phyloP scores from a whole-genome alignment of 1,139 yeast species.

The Hansenula sp. region DNA sequence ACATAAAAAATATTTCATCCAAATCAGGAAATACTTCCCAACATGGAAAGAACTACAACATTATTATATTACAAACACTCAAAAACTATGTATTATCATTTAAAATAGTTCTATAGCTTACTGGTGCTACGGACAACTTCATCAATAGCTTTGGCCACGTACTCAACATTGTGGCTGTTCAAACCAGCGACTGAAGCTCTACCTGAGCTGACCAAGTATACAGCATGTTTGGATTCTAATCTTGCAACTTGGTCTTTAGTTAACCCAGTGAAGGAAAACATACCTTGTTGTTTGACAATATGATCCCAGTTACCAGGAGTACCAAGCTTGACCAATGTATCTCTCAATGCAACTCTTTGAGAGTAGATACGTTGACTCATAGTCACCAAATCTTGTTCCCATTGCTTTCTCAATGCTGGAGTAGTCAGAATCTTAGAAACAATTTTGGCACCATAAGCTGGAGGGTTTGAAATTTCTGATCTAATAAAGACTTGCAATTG shows the following conservation, averaged over 20 bases:
- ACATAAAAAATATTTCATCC: neutral
- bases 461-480: slow-evolving; percentile 89
- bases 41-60: neutral
- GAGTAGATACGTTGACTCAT: slow-evolving; percentile 82
- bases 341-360: slow-evolving; percentile 70
- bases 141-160: slow-evolving; percentile 80
- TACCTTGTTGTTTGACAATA: slow-evolving; percentile 87
- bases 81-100: no score
- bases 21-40: neutral
- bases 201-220: slow-evolving; percentile 77
- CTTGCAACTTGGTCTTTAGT: slow-evolving; percentile 73
- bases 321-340: slow-evolving; percentile 53
- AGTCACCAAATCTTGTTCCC: slow-evolving; percentile 81
- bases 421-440: slow-evolving; percentile 73
- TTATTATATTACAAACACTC: no score
- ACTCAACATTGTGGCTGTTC: slow-evolving; percentile 71
- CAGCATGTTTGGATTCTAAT: slow-evolving; percentile 73
- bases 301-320: slow-evolving; percentile 96
- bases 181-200: slow-evolving; percentile 94
- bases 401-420: slow-evolving; percentile 62
- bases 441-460: slow-evolving; percentile 93
- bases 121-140: slow-evolving; percentile 57
- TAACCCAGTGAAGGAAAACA: slow-evolving; percentile 95
- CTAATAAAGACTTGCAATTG: slow-evolving; percentile 78
- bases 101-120: slow-evolving; percentile 13